These are phyloP conservation scores for Macrophomina pseudophaseolina DNA, from an alignment of 2,329 filamentous ascomycete genomes.

Conservation along the genomic window DNA sequence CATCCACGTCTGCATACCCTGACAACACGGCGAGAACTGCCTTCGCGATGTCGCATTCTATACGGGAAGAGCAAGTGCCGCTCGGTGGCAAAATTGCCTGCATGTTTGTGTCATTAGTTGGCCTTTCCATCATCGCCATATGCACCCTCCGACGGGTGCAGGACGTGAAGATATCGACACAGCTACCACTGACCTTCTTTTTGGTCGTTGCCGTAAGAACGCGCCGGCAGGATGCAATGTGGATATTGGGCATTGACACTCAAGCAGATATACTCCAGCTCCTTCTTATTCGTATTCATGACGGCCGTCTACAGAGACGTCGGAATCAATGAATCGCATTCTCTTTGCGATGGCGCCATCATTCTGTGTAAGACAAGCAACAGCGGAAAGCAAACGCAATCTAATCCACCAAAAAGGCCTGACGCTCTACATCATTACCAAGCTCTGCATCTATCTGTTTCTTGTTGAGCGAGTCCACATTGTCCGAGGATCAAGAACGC, in stretches of 20 bases:
- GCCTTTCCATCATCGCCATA: conserved; percentile 4
- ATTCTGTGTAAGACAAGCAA: not conserved
- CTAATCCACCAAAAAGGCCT: not conserved
- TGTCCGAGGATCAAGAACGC: not conserved
- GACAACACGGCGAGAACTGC: not conserved
- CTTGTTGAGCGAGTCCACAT: conserved; percentile 7
- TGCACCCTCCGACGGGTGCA: not conserved
- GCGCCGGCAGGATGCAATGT: too few relatives aligned
- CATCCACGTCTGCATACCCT: not conserved
- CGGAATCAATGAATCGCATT: not conserved
- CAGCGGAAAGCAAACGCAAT: not conserved
- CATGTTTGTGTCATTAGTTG: conserved; percentile 6
- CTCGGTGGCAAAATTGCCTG: conserved; percentile 2
- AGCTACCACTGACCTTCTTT: not conserved
- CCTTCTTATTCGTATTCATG: not conserved
- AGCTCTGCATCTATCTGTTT: conserved; percentile 1
- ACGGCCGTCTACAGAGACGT: not conserved
- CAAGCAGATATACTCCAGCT: not conserved
- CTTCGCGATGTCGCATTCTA: not conserved
- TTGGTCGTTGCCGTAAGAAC: not conserved
- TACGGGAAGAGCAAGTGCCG: conserved; percentile 5
- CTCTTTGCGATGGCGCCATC: not conserved
- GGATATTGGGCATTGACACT: not conserved
- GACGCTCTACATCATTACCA: not conserved
- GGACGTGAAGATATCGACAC: not conserved